Conservation (phyloP, 2,329 filamentous ascomycete species). For the Calonectria pseudoreteaudii region DNA sequence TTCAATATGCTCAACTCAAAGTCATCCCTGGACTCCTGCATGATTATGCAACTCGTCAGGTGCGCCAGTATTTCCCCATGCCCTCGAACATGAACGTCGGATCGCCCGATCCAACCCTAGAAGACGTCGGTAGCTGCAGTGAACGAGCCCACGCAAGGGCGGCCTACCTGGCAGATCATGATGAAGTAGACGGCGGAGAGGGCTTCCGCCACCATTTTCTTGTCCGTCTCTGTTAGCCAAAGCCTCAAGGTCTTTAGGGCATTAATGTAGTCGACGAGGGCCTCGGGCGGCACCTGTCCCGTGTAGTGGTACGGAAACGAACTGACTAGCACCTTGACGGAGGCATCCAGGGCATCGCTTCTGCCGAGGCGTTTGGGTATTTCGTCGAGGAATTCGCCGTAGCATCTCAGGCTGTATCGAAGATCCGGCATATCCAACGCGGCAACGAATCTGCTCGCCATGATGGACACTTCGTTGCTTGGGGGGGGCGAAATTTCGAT, state of each 20-base stretch:
- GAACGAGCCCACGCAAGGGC: neutral
- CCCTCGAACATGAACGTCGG: neutral
- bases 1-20: neutral
- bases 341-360: neutral
- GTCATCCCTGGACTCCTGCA: neutral
- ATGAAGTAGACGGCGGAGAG: neutral
- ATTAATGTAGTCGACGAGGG: neutral
- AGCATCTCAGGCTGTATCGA: neutral
- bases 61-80: neutral
- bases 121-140: neutral
- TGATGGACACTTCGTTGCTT: neutral
- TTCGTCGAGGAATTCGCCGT: neutral
- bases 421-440: neutral
- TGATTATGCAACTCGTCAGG: neutral
- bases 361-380: neutral
- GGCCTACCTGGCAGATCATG: neutral
- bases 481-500: neutral
- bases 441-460: neutral
- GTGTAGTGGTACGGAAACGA: conserved; percentile 1
- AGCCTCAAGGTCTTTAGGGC: neutral
- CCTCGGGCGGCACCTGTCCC: neutral
- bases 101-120: neutral
- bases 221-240: neutral
- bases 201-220: neutral
- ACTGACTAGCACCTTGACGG: neutral